Percentiles rank a stretch among this genome's conserved stretches.
phyloP scores from a whole-genome alignment of 2,329 filamentous ascomycete species.

The Cladophialophora exuberans region DNA sequence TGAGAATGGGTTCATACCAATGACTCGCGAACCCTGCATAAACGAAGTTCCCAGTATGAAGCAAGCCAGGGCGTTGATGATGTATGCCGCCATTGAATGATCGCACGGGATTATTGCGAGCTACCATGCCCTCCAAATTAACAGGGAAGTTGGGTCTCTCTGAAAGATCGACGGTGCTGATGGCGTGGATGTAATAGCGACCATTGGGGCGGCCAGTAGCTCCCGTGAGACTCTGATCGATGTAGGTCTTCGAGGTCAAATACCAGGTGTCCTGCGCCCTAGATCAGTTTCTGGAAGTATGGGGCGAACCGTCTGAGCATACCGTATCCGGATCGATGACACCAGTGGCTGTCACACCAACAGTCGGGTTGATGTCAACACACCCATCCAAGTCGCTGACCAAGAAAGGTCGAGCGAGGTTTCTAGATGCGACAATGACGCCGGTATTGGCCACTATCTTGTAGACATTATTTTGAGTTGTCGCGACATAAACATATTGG shows the following conservation, averaged over 20 bases:
- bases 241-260: constrained; percentile 55
- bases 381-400: constrained; percentile 53
- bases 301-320: background rate
- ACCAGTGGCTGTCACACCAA: constrained; percentile 55
- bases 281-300: background rate
- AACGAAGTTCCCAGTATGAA: constrained; percentile 51
- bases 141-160: constrained; percentile 52
- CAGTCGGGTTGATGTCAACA: constrained; percentile 52
- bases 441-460: constrained; percentile 49
- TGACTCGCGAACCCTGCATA: constrained; percentile 60
- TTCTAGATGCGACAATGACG: constrained; percentile 41
- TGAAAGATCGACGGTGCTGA: constrained; percentile 44
- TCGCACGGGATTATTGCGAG: constrained; percentile 52
- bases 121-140: constrained; percentile 50
- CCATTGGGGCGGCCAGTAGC: constrained; percentile 41
- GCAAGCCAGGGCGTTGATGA: constrained; percentile 55
- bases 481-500: constrained; percentile 61
- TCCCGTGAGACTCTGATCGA: constrained; percentile 42
- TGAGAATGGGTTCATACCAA: constrained; percentile 38
- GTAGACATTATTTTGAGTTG: constrained; percentile 49
- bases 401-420: constrained; percentile 52
- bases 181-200: constrained; percentile 46
- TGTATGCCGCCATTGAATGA: constrained; percentile 58
- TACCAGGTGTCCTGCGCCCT: constrained; percentile 48
- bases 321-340: constrained; percentile 54